Conservation (phyloP, 2,329 filamentous ascomycete species). For the Ascochyta viciae-villosae region DNA sequence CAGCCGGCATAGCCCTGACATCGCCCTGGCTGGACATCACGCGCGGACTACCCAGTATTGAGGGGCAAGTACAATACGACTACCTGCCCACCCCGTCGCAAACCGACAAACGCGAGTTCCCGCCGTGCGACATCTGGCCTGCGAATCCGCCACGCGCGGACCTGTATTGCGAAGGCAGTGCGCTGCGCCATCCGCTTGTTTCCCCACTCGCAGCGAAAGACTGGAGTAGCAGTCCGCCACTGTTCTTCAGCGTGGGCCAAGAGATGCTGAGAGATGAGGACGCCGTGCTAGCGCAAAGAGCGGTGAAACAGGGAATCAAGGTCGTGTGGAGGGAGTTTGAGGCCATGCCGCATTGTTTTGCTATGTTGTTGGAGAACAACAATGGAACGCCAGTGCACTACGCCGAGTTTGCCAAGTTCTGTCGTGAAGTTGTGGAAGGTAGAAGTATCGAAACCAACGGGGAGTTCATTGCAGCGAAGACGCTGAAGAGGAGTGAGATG, state of each 20-base stretch:
- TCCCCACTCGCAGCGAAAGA: conserved; percentile 64
- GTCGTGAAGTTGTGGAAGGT: conserved; percentile 36
- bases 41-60: conserved; percentile 65
- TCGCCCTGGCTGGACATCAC: conserved; percentile 78
- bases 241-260: conserved; percentile 73
- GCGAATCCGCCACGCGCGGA: conserved; percentile 55
- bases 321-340: conserved; percentile 77
- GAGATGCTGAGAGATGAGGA: conserved; percentile 76
- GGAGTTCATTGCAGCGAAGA: conserved; percentile 41
- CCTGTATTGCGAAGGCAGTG: conserved; percentile 54
- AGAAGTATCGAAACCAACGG: conserved; percentile 31
- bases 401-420: conserved; percentile 46
- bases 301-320: conserved; percentile 63
- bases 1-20: conserved; percentile 68
- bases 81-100: conserved; percentile 63
- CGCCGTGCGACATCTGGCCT: conserved; percentile 60
- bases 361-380: conserved; percentile 51
- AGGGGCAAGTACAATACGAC: conserved; percentile 63
- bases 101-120: conserved; percentile 48
- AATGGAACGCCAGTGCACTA: conserved; percentile 43
- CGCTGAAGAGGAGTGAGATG: conserved; percentile 29
- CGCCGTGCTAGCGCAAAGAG: conserved; percentile 64
- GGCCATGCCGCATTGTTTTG: conserved; percentile 79
- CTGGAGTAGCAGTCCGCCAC: conserved; percentile 70
- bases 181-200: conserved; percentile 69